Evolutionary conservation across 345 rosid species (phyloP).

Genomic region (Lepidium africanum): DNA sequence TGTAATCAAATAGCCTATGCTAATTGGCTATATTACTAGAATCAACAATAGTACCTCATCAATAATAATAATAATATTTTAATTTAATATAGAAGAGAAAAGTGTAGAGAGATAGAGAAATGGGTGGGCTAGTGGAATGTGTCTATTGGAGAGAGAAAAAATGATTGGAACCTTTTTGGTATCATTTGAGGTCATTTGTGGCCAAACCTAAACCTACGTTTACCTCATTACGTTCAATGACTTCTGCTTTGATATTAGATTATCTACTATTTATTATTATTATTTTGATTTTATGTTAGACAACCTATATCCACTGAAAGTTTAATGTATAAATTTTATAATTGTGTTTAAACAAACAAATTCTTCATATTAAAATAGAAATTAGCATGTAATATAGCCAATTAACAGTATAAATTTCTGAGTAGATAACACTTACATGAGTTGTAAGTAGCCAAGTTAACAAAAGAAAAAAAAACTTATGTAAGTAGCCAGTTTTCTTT

Average conservation of each 20-base stretch:
- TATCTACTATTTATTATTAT: not conserved
- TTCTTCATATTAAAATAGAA: not conserved
- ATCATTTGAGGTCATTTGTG: conserved; percentile 46
- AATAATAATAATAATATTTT: not conserved
- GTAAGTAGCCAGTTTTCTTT: too few relatives aligned
- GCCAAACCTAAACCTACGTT: conserved; percentile 54
- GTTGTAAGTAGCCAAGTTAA: too few relatives aligned
- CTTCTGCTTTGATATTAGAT: conserved; percentile 28
- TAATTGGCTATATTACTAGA: not conserved
- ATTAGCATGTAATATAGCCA: not conserved
- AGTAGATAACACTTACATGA: too few relatives aligned
- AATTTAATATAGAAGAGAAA: not conserved
- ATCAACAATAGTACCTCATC: not conserved
- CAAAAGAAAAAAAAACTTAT: too few relatives aligned
- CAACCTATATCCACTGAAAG: not conserved
- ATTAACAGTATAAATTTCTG: too few relatives aligned
- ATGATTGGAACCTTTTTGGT: conserved; percentile 59
- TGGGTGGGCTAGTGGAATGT: conserved; percentile 29
- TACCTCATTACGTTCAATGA: conserved; percentile 44
- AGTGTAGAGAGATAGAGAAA: conserved; percentile 1
- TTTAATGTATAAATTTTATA: too few relatives aligned
- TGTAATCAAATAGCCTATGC: not conserved
- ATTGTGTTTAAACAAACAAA: too few relatives aligned
- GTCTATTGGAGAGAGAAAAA: not conserved
- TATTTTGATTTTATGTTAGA: not conserved